Evolutionary conservation across 1,139 yeast genomes (phyloP), one percentile per base, ranked within the genome.

Genomic region (Fermentozyma sake): DNA sequence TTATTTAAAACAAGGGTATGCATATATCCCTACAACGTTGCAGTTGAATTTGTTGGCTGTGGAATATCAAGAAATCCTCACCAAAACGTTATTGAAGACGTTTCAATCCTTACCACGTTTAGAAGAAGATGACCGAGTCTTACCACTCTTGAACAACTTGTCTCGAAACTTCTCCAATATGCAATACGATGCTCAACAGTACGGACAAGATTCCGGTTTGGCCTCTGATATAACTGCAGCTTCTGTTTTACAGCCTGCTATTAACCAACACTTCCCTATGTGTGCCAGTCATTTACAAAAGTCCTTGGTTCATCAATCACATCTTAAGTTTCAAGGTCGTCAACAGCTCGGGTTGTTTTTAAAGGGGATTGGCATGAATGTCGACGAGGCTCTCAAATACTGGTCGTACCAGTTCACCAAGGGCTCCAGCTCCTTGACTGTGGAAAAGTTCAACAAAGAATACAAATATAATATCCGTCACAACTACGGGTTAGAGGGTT

Each of bases 401-500:
- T 91, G 97, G 96, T 61, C 79, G 6, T 62, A 62, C 33, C 81
- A 80, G 42, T 87, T 89, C 54, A 74, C 86, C 8, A 58, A 58
- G 32, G 72, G 65, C 14, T 71, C 68, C 7, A 43, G 46, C 12
- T 46, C 50, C 4, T 69, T 81, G 55, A 68, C 79, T 2, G 57
- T 74, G 31, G 96, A 87, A 35, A 76, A 76, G 41, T 89, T 87
- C 58, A 76, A 80, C 52, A 87, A 89, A 54, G 95, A 89, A 47
- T 89, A 91, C 61, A 68, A 75, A 34, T 91, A 91, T 63, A 85
- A 84, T 46, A 72, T 91, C 43, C 72, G 95, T 35, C 97, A 93
- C 55, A 72, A 71, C 39, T 91, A 91, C 51, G 98, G 97, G 28
- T 64, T 86, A 33, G 96, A 86, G 54, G 99, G 98, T 42, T 81